Base-by-base conservation (phyloP, 2,329 filamentous ascomycete genomes). In the Paraconiothyrium brasiliense region DNA sequence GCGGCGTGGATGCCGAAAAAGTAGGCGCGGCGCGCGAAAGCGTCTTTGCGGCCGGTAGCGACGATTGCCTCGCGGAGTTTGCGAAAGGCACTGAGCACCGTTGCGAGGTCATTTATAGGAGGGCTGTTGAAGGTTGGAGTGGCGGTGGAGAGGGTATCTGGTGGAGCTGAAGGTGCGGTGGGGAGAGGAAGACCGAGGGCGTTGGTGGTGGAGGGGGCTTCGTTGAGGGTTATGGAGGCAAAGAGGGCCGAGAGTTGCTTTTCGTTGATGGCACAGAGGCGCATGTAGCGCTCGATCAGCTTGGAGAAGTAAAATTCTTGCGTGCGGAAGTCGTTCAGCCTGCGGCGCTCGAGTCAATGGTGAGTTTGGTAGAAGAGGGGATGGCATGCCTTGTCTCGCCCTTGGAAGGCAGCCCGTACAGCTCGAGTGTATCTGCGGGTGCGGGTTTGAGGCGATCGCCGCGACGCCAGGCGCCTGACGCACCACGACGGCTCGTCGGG, bases 31-130 rank as follows among this genome's bases (percentile, higher is more conserved):
- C 91, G 88, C 1, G 94, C 90, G 78, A 99, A 99, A 56, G 87
- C 84, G 74, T 97, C 92, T 39, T 85, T 83, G 22, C 94, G 88
- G 57, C 89, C 87, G 9, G 91, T 89, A 13, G 92, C 92, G 2
- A 97, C 87, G 51, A 98, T 90, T 27, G 90, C 94, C 82, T 99
- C 95, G 59, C 95, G 89, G 35, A 99, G 87, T 78, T 97, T 98
- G 64, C 95, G 90, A 75, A 98, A 89, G 3, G 94, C 92, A 71
- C 92, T 87, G 57, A 97, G 84, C 56, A 98, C 88, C 22, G 87
- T 87, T 2, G 90, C 86, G 34, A 97, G 85, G 66, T 91, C 89
- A 67, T 87, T 58, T 14, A 69, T 69, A 1, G 72, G 67, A 30
- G 80, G 75, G 46, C 78, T 69, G 49, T 62, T 58, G 54, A 73